phyloP scores from a whole-genome alignment of 2,329 filamentous ascomycete genomes.

The Verticillium klebahnii region DNA sequence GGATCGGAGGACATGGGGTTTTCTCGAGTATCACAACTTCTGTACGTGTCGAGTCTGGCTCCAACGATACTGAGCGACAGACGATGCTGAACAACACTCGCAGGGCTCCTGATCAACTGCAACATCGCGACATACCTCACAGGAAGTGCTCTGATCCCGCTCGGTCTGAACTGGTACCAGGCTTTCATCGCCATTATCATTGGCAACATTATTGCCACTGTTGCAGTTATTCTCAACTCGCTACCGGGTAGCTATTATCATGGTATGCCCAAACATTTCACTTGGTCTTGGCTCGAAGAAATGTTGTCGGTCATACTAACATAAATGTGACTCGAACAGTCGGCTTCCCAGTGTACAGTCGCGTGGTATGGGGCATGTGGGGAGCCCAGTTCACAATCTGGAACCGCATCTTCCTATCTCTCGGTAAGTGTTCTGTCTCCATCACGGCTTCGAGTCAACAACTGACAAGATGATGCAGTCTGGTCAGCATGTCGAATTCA shows the following conservation, averaged over 20 bases:
- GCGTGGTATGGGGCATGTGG: constrained; percentile 26
- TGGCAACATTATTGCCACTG: constrained; percentile 32
- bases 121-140: constrained; percentile 36
- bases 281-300: not conserved
- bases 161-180: constrained; percentile 37
- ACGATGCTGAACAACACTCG: not conserved
- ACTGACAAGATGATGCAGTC: constrained; percentile 12
- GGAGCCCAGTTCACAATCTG: constrained; percentile 18
- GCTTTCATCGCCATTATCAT: constrained; percentile 35
- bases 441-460: not conserved
- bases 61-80: no score
- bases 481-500: constrained; percentile 12
- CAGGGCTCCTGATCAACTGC: constrained; percentile 43
- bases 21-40: constrained; percentile 37
- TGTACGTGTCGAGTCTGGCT: constrained; percentile 22
- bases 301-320: not conserved
- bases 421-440: constrained; percentile 25
- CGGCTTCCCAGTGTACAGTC: constrained; percentile 27
- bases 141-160: constrained; percentile 34
- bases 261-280: constrained; percentile 16
- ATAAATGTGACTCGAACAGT: constrained; percentile 3
- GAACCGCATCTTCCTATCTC: constrained; percentile 35
- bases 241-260: constrained; percentile 37
- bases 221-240: constrained; percentile 35
- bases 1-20: constrained; percentile 36